Conservation (phyloP, 2,329 filamentous ascomycete species). For the Apiospora phragmitis region DNA sequence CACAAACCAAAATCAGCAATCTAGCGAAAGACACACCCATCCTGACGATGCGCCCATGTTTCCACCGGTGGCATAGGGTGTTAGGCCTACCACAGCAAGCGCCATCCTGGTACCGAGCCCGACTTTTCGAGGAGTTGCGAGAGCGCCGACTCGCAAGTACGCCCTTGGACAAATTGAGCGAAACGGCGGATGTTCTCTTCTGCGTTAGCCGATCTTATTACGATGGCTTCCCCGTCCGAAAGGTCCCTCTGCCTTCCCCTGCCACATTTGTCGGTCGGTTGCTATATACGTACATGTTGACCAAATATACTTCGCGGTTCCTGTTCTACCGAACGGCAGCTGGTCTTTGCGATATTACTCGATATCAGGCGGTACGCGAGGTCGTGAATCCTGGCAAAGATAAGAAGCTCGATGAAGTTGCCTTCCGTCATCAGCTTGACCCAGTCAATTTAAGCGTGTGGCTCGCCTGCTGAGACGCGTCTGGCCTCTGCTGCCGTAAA, state of each 20-base stretch:
- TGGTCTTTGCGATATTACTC: conserved; percentile 27
- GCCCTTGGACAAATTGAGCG: conserved; percentile 37
- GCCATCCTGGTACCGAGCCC: conserved; percentile 39
- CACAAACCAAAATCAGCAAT: no score
- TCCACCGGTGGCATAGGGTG: conserved; percentile 18
- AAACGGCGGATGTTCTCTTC: conserved; percentile 46
- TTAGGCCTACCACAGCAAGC: conserved; percentile 32
- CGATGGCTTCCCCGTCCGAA: conserved; percentile 36
- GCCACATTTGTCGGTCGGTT: conserved; percentile 17
- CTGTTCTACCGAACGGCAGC: conserved; percentile 40
- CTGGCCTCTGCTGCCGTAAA: neutral
- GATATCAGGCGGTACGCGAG: conserved; percentile 34
- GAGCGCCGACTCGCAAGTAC: conserved; percentile 35
- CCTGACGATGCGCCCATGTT: no score
- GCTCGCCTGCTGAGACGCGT: conserved; percentile 25
- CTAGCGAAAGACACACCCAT: no score
- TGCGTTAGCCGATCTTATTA: conserved; percentile 38
- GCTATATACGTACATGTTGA: conserved; percentile 41
- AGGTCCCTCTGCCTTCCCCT: conserved; percentile 25
- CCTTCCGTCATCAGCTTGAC: conserved; percentile 39
- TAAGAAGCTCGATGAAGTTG: conserved; percentile 35
- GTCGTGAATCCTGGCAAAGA: conserved; percentile 46
- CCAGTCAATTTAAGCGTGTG: conserved; percentile 31
- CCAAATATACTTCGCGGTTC: conserved; percentile 44
- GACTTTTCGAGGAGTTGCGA: conserved; percentile 38